Base-by-base conservation (phyloP, 192 early-diverging fungal genomes). In the Coemansia sp. region DNA sequence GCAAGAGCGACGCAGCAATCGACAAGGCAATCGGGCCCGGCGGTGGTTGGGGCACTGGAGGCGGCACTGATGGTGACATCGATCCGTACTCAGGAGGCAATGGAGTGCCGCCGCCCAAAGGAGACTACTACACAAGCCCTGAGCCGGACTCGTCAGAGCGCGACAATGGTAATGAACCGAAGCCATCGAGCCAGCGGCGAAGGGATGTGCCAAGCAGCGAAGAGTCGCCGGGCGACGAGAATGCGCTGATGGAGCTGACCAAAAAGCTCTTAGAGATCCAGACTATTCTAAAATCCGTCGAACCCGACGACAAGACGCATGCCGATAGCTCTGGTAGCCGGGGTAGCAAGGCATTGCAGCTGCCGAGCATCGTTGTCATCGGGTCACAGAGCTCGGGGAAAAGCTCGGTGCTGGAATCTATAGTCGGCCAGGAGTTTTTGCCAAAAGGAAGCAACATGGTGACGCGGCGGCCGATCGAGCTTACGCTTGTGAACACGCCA, bases 191-290 rank as follows among this genome's bases (percentile, higher is more conserved):
- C 33, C 43, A 39, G 16, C 10, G 53, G 5, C 14, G 61, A n/a
- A 49, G 56, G 24, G 62, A 52, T 11, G 26, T 30, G 34, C 16
- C 61, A 9, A 44, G 38, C 15, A 64, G 67, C 60, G 85, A 88
- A 5, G 77, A 76, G 15, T 73, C 76, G 26, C 77, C 56, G 18
- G 39, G 33, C 16, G 71, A 71, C 64, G 86, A 88, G 2, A 79
- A 79, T 16, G 77, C 73, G 35, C 77, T 81, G 23, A 75, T 80
- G 62, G 82, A 81, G 66, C 72, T 99, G 63, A 99, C 95, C 14
- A 94, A 93, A 69, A 95, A 92, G 78, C 77, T 99, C 46, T 94
- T 99, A 26, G 95, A 99, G 76, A 90, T 99, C 35, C 89, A 96
- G 58, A 97, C 92, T 69, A 90, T 97, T 39, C 86, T 99, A 34